A percentile compares a stretch with the other conserved stretches of the same genome.
phyloP scores from a whole-genome alignment of 164 flowering plant species.

The Vitis rupestris region DNA sequence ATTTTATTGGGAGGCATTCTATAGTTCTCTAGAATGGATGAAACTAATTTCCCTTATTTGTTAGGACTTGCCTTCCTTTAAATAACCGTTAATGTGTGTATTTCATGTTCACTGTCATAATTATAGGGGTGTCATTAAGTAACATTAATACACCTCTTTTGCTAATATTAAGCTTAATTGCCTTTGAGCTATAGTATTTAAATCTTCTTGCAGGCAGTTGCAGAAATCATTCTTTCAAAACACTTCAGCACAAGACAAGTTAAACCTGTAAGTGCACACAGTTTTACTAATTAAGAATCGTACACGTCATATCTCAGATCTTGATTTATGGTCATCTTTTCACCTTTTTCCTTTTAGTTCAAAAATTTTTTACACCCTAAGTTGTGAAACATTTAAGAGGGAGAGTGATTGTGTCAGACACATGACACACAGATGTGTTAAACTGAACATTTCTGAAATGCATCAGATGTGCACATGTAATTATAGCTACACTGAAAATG shows the following conservation, averaged over 20 bases:
- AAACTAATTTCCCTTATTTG: background rate
- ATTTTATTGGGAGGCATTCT: background rate
- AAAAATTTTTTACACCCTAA: too few species aligned
- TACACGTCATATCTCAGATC: background rate
- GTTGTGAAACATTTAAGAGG: too few species aligned
- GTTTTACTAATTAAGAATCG: background rate
- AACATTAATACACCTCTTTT: background rate
- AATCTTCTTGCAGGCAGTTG: slow-evolving; percentile 62
- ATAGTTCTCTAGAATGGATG: background rate
- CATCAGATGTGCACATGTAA: too few species aligned
- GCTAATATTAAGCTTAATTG: background rate
- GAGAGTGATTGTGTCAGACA: too few species aligned
- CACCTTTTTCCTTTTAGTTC: too few species aligned
- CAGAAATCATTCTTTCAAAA: slow-evolving; percentile 67
- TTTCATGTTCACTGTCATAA: background rate
- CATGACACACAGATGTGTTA: too few species aligned
- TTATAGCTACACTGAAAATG: too few species aligned
- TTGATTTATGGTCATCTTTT: too few species aligned
- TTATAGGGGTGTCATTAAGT: background rate
- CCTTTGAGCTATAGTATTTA: background rate
- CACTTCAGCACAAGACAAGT: slow-evolving; percentile 55
- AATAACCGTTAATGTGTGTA: too few species aligned
- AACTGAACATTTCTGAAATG: too few species aligned
- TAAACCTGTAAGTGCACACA: slow-evolving; percentile 55
- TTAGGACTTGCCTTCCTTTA: too few species aligned